Base-by-base conservation (phyloP, 768 basidiomycete species). In the Daedalea quercina region DNA sequence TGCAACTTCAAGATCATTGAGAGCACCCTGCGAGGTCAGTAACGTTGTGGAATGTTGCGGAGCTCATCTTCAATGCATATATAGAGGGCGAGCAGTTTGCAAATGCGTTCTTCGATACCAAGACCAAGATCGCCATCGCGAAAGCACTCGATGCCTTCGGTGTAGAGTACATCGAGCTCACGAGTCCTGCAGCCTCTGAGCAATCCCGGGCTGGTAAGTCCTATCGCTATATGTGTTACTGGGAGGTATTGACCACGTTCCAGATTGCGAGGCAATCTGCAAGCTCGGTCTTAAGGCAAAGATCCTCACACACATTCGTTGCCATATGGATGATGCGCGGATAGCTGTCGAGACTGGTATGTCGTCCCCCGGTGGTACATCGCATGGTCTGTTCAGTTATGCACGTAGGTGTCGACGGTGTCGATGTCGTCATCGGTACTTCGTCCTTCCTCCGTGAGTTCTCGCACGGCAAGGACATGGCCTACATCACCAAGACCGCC, bases 391-490 rank as follows among this genome's bases (percentile, higher is more conserved):
- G 4, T 44, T 40, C 3, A 22, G 28, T 3, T 3, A 34, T 23
- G 28, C 45, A 47, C 55, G 33, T 61, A 93, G 93, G 94, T 67
- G 95, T 99, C 42, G 94, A 98, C 66, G 96, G 96, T 69, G 96
- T 97, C 56, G 95, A 98, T 69, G 93, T 98, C 60, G 96, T 98
- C 70, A 98, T 99, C 58, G 95, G 96, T 33, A 98, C 96, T 9
- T 97, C 94, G 9, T 97, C 94, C 40, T 99, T 96, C 87, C 85
- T 98, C 47, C 87, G 95, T 62, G 94, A 99, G 75, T 96, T 98
- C 81, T 97, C 95, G 24, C 96, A 99, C 69, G 96, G 96, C 65
- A 99, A 98, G 82, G 96, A 98, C 70, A 99, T 99, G 92, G 75
- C 91, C 44, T 99, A 96, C 75, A 99, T 99, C 76, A 95, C 95